phyloP scores from a whole-genome alignment of 75 land plant species.

The Pinus taeda region DNA sequence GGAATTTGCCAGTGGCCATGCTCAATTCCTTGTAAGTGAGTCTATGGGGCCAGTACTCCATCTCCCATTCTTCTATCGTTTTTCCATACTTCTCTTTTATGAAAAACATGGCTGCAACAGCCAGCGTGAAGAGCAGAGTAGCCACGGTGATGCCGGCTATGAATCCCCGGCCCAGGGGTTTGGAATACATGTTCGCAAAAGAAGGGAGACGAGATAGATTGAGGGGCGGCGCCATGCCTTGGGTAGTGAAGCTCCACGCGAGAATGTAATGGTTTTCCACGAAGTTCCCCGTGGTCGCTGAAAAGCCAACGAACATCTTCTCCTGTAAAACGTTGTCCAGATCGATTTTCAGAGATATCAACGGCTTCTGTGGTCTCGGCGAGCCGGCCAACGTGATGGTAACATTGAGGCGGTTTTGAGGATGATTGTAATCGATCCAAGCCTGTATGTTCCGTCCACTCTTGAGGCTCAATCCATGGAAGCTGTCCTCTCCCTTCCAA shows the following conservation, averaged over 20 bases:
- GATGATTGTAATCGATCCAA: slow-evolving; percentile 13
- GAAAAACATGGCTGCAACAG: no score
- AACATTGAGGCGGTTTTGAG: not conserved
- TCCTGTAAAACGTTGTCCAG: not conserved
- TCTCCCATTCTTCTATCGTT: slow-evolving; percentile 18
- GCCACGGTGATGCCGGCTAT: not conserved
- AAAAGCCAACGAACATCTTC: not conserved
- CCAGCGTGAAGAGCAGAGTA: no score
- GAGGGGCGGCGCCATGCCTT: slow-evolving; percentile 3
- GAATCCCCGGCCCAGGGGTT: not conserved
- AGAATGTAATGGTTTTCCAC: slow-evolving; percentile 5
- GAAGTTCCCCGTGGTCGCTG: slow-evolving; percentile 5
- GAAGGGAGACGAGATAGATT: not conserved
- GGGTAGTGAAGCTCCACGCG: slow-evolving; percentile 14
- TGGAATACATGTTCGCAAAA: not conserved
- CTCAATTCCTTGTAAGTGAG: slow-evolving; percentile 15
- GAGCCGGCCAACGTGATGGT: not conserved
- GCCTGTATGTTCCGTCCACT: slow-evolving; percentile 14
- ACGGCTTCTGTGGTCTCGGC: not conserved
- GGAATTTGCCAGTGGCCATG: slow-evolving; percentile 15
- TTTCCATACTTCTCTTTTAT: not conserved
- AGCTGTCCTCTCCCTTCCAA: not conserved
- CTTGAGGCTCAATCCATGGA: slow-evolving; percentile 8
- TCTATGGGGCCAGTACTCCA: slow-evolving; percentile 19
- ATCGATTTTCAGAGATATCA: not conserved